Conservation (phyloP, 345 rosid species). For the Euphorbia pulcherrima region DNA sequence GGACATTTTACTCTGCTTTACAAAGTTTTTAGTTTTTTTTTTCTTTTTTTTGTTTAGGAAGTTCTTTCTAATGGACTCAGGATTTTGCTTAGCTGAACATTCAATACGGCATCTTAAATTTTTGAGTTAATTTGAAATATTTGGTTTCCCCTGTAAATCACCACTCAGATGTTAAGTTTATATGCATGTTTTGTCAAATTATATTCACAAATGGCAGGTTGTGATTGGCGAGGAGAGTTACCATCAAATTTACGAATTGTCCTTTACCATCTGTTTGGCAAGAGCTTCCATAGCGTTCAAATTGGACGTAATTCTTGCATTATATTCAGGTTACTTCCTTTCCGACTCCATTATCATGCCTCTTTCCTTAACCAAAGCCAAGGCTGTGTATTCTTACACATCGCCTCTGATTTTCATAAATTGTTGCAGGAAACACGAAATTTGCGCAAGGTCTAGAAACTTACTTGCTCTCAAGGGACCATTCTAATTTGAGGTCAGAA, state of each 20-base stretch:
- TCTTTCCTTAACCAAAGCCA: not conserved
- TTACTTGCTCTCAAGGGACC: conserved; percentile 73
- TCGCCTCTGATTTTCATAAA: not conserved
- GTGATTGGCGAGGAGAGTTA: conserved; percentile 66
- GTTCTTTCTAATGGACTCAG: not conserved
- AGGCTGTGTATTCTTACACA: not conserved
- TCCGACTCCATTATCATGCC: not conserved
- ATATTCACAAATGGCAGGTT: conserved; percentile 38
- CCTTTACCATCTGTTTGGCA: conserved; percentile 59
- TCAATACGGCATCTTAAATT: no score
- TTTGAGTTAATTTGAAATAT: not conserved
- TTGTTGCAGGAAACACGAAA: conserved; percentile 58
- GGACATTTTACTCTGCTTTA: no score
- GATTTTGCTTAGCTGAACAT: not conserved
- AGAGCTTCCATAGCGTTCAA: conserved; percentile 57
- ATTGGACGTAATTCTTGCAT: conserved; percentile 48
- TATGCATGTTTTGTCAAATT: not conserved
- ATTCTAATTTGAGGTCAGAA: conserved; percentile 57
- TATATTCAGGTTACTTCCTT: conserved; percentile 49
- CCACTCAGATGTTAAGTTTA: not conserved
- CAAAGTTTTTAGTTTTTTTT: no score
- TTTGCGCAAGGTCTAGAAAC: conserved; percentile 49
- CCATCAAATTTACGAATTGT: conserved; percentile 43
- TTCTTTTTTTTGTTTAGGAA: not conserved
- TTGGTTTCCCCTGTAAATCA: not conserved